Evolutionary conservation across 805 yeast species (phyloP).

Genomic region (Saccharomycopsis javanensis): DNA sequence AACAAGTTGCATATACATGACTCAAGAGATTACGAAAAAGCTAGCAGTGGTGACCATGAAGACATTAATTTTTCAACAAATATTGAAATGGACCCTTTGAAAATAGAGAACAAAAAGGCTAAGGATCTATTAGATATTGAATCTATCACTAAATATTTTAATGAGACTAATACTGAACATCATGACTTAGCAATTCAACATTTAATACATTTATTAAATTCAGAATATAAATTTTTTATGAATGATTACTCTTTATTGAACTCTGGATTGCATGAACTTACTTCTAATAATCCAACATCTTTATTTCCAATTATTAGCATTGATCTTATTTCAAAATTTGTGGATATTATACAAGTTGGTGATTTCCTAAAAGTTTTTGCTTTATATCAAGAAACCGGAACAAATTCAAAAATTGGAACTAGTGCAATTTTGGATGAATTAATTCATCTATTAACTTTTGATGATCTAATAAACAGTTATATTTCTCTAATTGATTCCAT

Average conservation of each 20-base stretch:
- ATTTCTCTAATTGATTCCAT: background rate
- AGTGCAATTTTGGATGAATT: slow-evolving; percentile 1
- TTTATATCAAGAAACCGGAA: background rate
- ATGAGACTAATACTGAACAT: background rate
- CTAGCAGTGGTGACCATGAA: background rate
- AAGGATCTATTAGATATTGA: background rate
- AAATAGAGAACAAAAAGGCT: background rate
- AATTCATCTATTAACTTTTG: slow-evolving; percentile 11
- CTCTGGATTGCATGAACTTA: background rate
- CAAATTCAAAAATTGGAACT: background rate
- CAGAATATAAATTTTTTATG: slow-evolving; percentile 1
- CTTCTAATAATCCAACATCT: background rate
- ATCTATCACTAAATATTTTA: background rate
- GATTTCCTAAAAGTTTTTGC: slow-evolving; percentile 8
- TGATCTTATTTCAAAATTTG: background rate
- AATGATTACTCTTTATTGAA: slow-evolving; percentile 5
- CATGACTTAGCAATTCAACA: background rate
- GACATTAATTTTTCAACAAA: background rate
- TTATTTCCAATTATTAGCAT: slow-evolving; percentile 2
- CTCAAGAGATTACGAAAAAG: background rate
- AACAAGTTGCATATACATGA: slow-evolving; percentile 9
- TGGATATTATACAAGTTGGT: slow-evolving; percentile 8
- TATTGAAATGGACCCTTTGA: no score
- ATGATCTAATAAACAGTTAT: slow-evolving; percentile 5
- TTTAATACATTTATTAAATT: slow-evolving; percentile 1